A percentile compares a stretch with the other conserved stretches of the same genome.
Evolutionary conservation across 306 rosid species (phyloP).

Genomic region (Alnus glutinosa): DNA sequence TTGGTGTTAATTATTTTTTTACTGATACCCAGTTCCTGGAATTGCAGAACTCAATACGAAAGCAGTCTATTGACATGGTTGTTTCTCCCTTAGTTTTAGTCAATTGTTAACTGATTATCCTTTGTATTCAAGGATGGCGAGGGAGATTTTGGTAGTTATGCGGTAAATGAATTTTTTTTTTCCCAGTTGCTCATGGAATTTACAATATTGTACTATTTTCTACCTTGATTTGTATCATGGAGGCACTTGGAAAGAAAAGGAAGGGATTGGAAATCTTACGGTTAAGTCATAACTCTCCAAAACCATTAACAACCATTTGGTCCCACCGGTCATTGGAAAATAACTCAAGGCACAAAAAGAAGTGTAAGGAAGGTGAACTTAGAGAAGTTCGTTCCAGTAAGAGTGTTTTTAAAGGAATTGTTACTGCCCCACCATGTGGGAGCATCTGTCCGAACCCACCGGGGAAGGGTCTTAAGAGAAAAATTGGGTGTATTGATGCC

Average conservation of each 20-base stretch:
- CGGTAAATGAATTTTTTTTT: not conserved
- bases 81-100: not conserved
- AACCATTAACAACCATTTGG: not conserved
- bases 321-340: conserved; percentile 2
- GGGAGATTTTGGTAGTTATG: not conserved
- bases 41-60: not conserved
- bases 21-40: not conserved
- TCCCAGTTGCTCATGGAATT: not conserved
- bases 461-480: conserved; percentile 10
- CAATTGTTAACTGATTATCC: not conserved
- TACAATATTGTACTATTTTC: not conserved
- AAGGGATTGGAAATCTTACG: not conserved
- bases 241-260: conserved; percentile 9
- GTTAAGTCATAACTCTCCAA: not conserved
- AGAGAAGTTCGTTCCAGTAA: not conserved
- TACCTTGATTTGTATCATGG: not conserved
- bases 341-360: conserved; percentile 1
- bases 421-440: conserved; percentile 16
- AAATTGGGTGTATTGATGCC: not conserved
- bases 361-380: conserved; percentile 13
- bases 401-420: not conserved
- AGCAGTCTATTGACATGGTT: not conserved
- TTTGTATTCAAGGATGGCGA: not conserved
- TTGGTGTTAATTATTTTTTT: not conserved
- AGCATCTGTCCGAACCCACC: not conserved